Conservation (phyloP, 140 eudicot genomes). For the Anethum foeniculum region DNA sequence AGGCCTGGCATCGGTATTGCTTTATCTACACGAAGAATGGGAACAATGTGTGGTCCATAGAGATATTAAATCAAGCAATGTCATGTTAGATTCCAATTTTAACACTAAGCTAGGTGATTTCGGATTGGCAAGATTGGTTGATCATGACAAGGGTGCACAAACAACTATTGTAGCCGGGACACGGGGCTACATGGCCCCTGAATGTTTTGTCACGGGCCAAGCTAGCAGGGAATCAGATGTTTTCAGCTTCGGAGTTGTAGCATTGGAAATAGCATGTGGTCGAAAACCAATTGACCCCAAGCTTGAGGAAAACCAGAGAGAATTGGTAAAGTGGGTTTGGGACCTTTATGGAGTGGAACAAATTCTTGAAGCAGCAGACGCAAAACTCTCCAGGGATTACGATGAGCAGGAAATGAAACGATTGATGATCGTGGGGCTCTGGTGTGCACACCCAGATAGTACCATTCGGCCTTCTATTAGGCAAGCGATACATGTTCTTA, state of each 20-base stretch:
- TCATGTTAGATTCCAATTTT: conserved; percentile 37
- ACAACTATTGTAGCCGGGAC: conserved; percentile 27
- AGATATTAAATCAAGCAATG: conserved; percentile 40
- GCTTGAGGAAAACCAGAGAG: background rate
- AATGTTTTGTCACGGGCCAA: conserved; percentile 21
- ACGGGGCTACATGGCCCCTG: conserved; percentile 42
- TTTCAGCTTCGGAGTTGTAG: conserved; percentile 31
- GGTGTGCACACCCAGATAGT: conserved; percentile 29
- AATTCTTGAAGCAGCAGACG: conserved; percentile 19
- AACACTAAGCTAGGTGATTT: conserved; percentile 40
- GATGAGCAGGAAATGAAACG: conserved; percentile 14
- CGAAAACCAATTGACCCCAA: conserved; percentile 1
- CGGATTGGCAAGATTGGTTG: conserved; percentile 35
- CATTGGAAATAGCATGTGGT: background rate
- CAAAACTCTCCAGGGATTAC: conserved; percentile 9
- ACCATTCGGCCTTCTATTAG: conserved; percentile 23
- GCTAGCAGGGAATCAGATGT: conserved; percentile 39
- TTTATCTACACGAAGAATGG: conserved; percentile 40
- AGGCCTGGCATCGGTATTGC: conserved; percentile 36
- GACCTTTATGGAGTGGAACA: conserved; percentile 14
- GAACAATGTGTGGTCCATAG: conserved; percentile 40
- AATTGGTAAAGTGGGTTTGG: conserved; percentile 33
- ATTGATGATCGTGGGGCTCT: conserved; percentile 27
- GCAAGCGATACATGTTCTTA: conserved; percentile 27
- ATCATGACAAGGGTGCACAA: conserved; percentile 31